Conservation (phyloP, 2,329 filamentous ascomycete species). For the Claviceps sp. region DNA sequence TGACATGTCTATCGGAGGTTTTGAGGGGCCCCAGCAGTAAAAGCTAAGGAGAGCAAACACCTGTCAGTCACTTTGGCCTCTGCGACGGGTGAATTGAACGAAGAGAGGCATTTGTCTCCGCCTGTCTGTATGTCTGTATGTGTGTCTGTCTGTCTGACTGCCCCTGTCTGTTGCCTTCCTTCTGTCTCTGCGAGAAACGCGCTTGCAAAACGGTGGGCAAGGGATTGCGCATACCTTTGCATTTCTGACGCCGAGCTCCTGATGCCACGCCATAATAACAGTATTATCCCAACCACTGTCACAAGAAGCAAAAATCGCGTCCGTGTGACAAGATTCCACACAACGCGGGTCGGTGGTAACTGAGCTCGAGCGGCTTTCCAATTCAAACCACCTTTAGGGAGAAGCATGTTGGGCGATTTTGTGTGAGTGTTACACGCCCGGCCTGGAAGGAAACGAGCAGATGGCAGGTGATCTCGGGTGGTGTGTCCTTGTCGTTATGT, state of each 20-base stretch:
- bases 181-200: background rate
- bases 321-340: conserved; percentile 57
- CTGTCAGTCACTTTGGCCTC: conserved; percentile 2
- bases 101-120: too few relatives aligned
- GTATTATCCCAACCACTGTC: conserved; percentile 52
- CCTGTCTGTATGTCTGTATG: background rate
- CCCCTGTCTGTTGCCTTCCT: too few relatives aligned
- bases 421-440: conserved; percentile 4
- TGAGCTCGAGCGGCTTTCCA: conserved; percentile 82
- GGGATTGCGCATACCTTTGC: conserved; percentile 56
- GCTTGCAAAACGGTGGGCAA: background rate
- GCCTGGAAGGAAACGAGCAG: background rate
- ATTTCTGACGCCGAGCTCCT: conserved; percentile 70
- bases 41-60: conserved; percentile 45
- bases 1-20: conserved; percentile 92
- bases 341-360: conserved; percentile 62
- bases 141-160: background rate
- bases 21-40: conserved; percentile 91
- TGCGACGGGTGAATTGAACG: background rate
- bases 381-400: conserved; percentile 77
- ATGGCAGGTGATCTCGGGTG: background rate
- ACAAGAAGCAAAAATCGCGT: conserved; percentile 67
- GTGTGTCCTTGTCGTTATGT: background rate
- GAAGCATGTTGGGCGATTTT: conserved; percentile 53
- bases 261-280: conserved; percentile 83